phyloP scores from a whole-genome alignment of 148 eudicot species.

The Vaccinium darrowii region DNA sequence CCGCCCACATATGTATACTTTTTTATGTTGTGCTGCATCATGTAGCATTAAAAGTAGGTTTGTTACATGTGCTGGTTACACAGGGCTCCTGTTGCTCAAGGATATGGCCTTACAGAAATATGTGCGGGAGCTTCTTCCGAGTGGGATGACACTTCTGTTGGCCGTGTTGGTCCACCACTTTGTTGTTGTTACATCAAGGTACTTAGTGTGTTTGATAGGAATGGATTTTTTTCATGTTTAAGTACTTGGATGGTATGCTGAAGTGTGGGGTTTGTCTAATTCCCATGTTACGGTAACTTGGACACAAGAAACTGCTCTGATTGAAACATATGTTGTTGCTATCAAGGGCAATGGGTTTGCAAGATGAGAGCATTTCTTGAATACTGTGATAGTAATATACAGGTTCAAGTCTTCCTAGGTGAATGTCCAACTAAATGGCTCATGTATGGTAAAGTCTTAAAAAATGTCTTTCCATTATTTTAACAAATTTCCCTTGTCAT shows the following conservation, averaged over 20 bases:
- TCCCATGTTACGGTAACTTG: neutral
- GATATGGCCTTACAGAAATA: constrained; percentile 94
- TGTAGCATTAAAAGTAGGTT: neutral
- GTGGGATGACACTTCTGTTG: constrained; percentile 78
- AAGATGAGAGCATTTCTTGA: neutral
- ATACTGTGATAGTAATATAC: neutral
- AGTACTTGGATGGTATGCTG: neutral
- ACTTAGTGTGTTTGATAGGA: constrained; percentile 16
- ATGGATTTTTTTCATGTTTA: neutral
- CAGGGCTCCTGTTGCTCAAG: constrained; percentile 97
- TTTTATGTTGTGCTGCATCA: neutral
- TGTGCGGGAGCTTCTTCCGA: constrained; percentile 98
- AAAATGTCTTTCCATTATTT: neutral
- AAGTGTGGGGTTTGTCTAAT: neutral
- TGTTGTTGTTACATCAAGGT: constrained; percentile 90
- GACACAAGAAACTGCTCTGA: neutral
- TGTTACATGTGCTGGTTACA: constrained; percentile 12
- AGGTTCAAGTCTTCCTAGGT: neutral
- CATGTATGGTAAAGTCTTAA: neutral
- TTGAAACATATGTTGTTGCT: neutral
- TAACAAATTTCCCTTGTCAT: neutral
- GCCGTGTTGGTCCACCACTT: constrained; percentile 99
- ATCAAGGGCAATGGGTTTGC: neutral
- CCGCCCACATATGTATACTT: neutral
- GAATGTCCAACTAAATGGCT: neutral